Evolutionary conservation across 2,329 filamentous ascomycete species (phyloP), one percentile per base, ranked within the genome.

Genomic region (Paraphaeosphaeria minitans): DNA sequence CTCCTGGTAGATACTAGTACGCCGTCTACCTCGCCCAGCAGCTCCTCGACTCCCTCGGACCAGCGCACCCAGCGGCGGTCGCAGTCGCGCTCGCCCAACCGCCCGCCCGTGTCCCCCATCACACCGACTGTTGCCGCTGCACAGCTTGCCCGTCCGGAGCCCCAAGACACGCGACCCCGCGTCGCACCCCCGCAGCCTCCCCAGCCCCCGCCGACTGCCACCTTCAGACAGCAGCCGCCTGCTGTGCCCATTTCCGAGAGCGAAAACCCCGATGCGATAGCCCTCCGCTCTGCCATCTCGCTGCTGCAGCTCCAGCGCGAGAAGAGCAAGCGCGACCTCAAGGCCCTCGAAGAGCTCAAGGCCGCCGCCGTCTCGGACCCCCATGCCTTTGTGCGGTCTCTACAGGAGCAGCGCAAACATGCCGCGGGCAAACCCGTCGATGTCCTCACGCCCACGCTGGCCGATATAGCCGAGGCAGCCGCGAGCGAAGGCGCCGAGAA

Each of bases 281-380:
- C 94, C 5, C 83, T 97, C 59, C 88, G 89, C 65, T 91, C 90
- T 27, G 91, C 93, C 47, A 92, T 97, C 60, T 89, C 91, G 9
- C 88, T 97, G 53, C 82, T 98, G 48, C 92, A 96, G 78, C 83
- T 96, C 64, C 94, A 98, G 80, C 88, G 88, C 63, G 87, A 89
- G 70, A 90, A 90, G 73, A 92, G 92, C 42, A 81, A 87, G 51
- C 84, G 85, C 48, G 93, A 97, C 77, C 88, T 97, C 53, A 84
- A 85, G 66, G 80, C 84, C 0, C 82, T 97, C 35, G 85, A 88
- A 65, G 81, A 82, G 57, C 85, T 91, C 68, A 94, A 93, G 75
- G 80, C 85, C 19, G 86, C 86, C 3, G 93, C 92, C 6, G 77
- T 92, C 0, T 82, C 82, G 8, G 83, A 94, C 62, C 92, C 93